Conservation (phyloP, 306 rosid genomes). For the Alnus glutinosa region DNA sequence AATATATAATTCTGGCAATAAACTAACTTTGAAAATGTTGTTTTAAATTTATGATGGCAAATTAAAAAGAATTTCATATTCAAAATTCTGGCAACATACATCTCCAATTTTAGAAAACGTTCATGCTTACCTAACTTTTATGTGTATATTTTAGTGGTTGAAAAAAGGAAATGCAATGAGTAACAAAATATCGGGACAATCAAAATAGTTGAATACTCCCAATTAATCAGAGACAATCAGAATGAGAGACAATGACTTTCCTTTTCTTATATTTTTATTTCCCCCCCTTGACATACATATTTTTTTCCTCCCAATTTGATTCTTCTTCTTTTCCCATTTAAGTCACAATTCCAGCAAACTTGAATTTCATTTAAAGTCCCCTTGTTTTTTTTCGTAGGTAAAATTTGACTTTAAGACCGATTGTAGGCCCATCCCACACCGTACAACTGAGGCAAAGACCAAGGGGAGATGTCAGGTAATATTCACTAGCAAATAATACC, state of each 20-base stretch:
- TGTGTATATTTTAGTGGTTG: neutral
- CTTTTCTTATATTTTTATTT: neutral
- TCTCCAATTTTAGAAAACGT: neutral
- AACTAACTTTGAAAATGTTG: neutral
- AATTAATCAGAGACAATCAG: neutral
- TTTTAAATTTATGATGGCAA: neutral
- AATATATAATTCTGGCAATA: neutral
- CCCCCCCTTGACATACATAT: neutral
- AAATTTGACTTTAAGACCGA: constrained; percentile 1
- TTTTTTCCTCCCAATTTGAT: neutral
- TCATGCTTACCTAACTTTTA: neutral
- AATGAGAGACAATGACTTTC: neutral
- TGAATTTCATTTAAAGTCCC: neutral
- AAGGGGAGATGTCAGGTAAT: neutral
- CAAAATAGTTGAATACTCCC: neutral
- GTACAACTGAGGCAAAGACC: neutral
- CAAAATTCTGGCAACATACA: neutral
- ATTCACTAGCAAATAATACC: neutral
- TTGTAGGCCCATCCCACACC: neutral
- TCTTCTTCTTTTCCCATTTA: neutral
- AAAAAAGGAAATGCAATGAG: neutral
- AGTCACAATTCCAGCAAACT: neutral
- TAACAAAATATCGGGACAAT: neutral
- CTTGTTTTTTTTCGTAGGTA: neutral
- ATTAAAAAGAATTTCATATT: neutral